Conservation (phyloP, 768 basidiomycete genomes). For the Lanmaoa pseudosensibilis region DNA sequence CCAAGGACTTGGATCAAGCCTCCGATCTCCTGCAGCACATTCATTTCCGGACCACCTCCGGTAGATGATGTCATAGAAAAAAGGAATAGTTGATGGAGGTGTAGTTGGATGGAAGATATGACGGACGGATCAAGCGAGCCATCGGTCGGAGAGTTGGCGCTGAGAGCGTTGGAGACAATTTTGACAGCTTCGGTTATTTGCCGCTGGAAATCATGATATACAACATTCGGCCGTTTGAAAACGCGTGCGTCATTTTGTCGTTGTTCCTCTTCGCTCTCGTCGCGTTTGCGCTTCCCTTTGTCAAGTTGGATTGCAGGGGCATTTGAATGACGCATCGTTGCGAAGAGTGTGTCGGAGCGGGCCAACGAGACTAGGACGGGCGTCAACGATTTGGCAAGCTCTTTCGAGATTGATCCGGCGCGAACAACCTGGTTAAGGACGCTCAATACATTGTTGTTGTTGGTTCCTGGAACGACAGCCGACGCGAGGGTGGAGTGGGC, state of each 20-base stretch:
- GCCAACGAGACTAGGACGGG: conserved; percentile 65
- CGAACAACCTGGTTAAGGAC: conserved; percentile 51
- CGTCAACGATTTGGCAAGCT: conserved; percentile 56
- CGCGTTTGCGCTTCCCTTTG: conserved; percentile 76
- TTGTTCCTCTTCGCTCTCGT: conserved; percentile 41
- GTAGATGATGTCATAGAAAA: conserved; percentile 74
- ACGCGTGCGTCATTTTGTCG: conserved; percentile 27
- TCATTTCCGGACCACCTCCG: conserved; percentile 50
- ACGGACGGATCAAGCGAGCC: conserved; percentile 54
- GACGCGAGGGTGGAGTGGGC: conserved; percentile 56
- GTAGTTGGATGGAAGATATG: conserved; percentile 69
- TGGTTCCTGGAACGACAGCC: conserved; percentile 47
- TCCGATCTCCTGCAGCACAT: conserved; percentile 68
- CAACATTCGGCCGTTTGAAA: conserved; percentile 48
- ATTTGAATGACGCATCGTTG: conserved; percentile 61
- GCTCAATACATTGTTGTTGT: conserved; percentile 50
- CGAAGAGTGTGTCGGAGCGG: conserved; percentile 64
- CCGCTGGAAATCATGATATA: conserved; percentile 48
- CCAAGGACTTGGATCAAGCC: conserved; percentile 84
- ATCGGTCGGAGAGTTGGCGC: conserved; percentile 33
- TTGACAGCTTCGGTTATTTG: conserved; percentile 64
- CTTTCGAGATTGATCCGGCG: conserved; percentile 50
- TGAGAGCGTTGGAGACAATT: conserved; percentile 51
- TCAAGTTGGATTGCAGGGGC: conserved; percentile 62
- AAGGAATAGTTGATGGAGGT: conserved; percentile 74